Evolutionary conservation across 208 protist genomes (phyloP).

Genomic region (Endotrypanum monterogeii): DNA sequence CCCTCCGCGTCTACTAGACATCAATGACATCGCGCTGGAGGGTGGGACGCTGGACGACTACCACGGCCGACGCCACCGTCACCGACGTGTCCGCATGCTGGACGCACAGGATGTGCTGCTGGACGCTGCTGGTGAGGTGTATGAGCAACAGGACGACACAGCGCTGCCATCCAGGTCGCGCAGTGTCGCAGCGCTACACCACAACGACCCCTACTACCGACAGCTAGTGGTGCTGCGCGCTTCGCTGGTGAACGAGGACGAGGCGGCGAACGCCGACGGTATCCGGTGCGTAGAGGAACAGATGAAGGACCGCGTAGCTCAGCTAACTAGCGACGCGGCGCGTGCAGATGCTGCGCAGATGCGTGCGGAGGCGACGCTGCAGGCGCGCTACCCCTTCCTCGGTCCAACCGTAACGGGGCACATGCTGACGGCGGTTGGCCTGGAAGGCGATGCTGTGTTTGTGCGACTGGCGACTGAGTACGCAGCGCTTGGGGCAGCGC

Average conservation of each 20-base stretch:
- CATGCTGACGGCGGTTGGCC: constrained; percentile 10
- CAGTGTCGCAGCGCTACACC: constrained; percentile 27
- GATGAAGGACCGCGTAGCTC: constrained; percentile 42
- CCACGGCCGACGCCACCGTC: constrained; percentile 23
- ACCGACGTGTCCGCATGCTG: constrained; percentile 20
- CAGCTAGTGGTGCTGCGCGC: constrained; percentile 43
- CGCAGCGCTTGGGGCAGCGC: not conserved
- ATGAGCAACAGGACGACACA: constrained; percentile 16
- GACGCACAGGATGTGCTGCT: constrained; percentile 19
- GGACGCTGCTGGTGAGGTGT: constrained; percentile 20
- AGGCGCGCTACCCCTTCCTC: constrained; percentile 10
- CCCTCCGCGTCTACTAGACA: constrained; percentile 34
- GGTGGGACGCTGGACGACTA: constrained; percentile 28
- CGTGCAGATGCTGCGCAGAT: constrained; percentile 18
- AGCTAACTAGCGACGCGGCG: constrained; percentile 38
- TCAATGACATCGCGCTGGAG: constrained; percentile 26
- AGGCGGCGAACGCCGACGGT: constrained; percentile 15
- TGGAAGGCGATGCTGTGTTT: constrained; percentile 2
- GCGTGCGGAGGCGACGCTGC: constrained; percentile 24
- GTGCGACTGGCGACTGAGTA: not conserved
- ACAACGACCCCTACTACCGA: constrained; percentile 50
- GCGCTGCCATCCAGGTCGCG: constrained; percentile 17
- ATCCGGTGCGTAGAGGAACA: constrained; percentile 39
- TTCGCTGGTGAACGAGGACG: constrained; percentile 32
- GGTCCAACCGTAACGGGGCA: constrained; percentile 5